phyloP scores from a whole-genome alignment of 441 rosid species.

The Aleurites moluccanus region DNA sequence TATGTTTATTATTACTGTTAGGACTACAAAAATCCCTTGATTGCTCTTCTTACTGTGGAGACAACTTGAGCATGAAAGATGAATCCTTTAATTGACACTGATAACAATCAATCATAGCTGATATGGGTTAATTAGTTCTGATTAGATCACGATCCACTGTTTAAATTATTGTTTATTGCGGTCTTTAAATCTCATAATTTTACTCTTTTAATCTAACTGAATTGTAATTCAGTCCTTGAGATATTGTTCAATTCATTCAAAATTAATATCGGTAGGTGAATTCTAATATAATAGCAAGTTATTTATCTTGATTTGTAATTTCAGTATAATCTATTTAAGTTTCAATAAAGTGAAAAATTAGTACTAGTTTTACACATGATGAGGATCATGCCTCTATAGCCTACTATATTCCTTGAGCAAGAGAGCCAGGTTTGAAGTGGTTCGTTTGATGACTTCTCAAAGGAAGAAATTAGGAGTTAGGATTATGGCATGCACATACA shows the following conservation, averaged over 20 bases:
- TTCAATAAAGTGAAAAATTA: neutral
- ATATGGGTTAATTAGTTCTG: too few species aligned
- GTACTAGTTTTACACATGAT: neutral
- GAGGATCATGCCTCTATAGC: neutral
- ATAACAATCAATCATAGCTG: neutral
- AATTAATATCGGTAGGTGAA: too few species aligned
- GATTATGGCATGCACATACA: neutral
- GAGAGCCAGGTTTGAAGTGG: neutral
- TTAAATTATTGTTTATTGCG: too few species aligned
- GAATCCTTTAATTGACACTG: neutral
- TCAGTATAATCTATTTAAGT: neutral
- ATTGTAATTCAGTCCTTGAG: too few species aligned
- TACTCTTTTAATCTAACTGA: too few species aligned
- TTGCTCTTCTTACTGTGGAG: conserved; percentile 15
- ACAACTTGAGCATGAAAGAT: neutral
- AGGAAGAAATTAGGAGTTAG: neutral
- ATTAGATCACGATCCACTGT: too few species aligned
- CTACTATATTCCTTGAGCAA: neutral
- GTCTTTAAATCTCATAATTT: too few species aligned
- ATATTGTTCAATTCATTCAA: too few species aligned
- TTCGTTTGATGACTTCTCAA: neutral
- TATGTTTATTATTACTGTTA: neutral
- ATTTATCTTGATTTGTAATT: neutral
- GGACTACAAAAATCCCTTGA: conserved; percentile 21
- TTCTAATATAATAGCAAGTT: neutral